These are phyloP conservation scores for Clitopilus passeckerianus DNA, from an alignment of 768 basidiomycete species.

Conservation along the genomic window DNA sequence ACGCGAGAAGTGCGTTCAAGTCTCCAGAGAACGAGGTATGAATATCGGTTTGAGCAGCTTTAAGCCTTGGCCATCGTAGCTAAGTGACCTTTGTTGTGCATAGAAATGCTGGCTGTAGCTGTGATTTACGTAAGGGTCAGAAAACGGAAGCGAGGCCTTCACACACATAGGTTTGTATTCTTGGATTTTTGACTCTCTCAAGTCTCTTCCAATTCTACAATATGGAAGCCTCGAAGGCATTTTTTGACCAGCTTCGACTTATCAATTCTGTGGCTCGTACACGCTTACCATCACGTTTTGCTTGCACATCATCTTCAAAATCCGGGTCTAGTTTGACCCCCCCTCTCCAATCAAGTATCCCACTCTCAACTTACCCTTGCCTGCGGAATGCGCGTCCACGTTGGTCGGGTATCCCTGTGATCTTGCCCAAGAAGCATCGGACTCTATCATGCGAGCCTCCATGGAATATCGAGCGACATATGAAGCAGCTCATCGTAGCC, in stretches of 20 bases:
- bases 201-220: too few relatives aligned
- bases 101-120: too few relatives aligned
- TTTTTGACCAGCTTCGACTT: background rate
- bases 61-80: too few relatives aligned
- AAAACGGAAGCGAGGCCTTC: too few relatives aligned
- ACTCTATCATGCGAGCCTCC: background rate
- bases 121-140: too few relatives aligned
- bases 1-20: too few relatives aligned
- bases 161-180: too few relatives aligned
- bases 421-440: background rate
- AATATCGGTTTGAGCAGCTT: too few relatives aligned
- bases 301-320: background rate
- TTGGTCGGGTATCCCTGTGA: background rate
- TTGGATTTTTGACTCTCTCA: too few relatives aligned
- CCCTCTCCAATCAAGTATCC: background rate
- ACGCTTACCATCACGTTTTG: background rate
- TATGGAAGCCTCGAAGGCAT: background rate
- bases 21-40: too few relatives aligned
- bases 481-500: background rate
- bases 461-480: background rate
- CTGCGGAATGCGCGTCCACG: background rate
- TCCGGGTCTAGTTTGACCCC: background rate
- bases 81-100: too few relatives aligned
- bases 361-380: background rate
- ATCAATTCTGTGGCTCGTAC: background rate